Evolutionary conservation across 805 yeast species (phyloP), one percentile per base, ranked within the genome.

Genomic region (Candida odintsovae): DNA sequence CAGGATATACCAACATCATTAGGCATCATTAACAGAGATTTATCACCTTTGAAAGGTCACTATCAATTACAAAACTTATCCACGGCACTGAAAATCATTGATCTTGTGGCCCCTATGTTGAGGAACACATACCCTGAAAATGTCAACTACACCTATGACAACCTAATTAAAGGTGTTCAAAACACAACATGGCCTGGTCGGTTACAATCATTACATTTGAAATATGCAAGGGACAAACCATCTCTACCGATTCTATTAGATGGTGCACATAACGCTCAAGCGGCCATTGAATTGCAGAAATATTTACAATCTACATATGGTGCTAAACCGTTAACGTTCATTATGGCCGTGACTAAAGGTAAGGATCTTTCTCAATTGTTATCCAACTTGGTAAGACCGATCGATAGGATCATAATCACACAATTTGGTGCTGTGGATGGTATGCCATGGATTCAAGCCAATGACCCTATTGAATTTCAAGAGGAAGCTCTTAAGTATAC

Each of bases 191-290:
- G 98, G 98, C 95, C 95, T 0, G 98, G 97, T 1, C 69, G 99
- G 50, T 66, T 94, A 44, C 96, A 94, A 57, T 50, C 59, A 25
- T 25, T 78, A 13, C 49, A 64, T 4, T 55, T 72, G n/a, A 52
- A 58, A 8, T 54, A 60, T 13, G 47, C 57, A 2, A 43, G 65
- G 1, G 42, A 43, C 1, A 55, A 51, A 7, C 43, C 62, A 2
- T 53, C 62, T 2, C 43, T 71, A 0, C 51, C 56, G 1, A 63
- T 81, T 0, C 64, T 94, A 4, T 58, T 94, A 2, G 98, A 92
- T 66, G 98, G 98, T 3, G 97, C 98, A 0, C 98, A 94, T 62
- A 94, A 94, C 61, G 81, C 79, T 6, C 80, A 82, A 49, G 96
- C 97, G 0, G 94, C 97, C 0, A 64, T 67, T n/a, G 88, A 85